Base-by-base conservation (phyloP, 345 rosid genomes). In the Corymbia maculata region DNA sequence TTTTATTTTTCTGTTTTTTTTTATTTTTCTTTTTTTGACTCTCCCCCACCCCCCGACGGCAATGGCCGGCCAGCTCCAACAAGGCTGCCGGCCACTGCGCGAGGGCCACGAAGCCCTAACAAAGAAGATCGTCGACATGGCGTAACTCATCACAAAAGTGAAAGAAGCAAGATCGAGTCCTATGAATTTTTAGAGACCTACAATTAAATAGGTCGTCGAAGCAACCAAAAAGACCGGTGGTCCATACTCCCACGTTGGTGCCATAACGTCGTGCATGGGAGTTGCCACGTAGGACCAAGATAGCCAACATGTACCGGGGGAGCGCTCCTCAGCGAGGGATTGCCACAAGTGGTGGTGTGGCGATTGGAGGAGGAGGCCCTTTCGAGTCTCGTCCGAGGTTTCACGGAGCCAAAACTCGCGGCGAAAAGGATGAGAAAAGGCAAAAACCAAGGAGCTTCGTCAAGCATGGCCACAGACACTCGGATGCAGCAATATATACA, bases 131-230 rank as follows among this genome's bases (percentile, higher is more conserved):
- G 6, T 55, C 1, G 4, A 12, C 28, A 22, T 57, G 64, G 22
- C 8, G 64, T 57, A 22, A 9, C 28, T 57, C 64, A 1, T 22
- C 6, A 22, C 64, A 57, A 28, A 0, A 11, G 0, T 2, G 64
- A 22, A 0, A 1, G 28, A 57, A 57, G 28, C 64, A 57, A 57
- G 64, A 22, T 57, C 0, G 28, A 57, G 64, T 57, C 64, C 64
- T 57, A 57, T 0, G 0, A 1, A 22, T 21, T 57, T 21, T 4
- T 36, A 55, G 17, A 22, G 64, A 24, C 66, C 51, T 50, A 75
- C 92, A 90, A 70, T 59, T 85, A 2, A 75, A 51, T 50, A 17
- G 70, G 64, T 91, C 92, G 7, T 87, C 59, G 87, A 51, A 89
- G 30, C 68, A 51, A 45, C 55, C 88, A 53, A 70, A 91, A 28